Conservation (phyloP, 2,329 filamentous ascomycete species). For the Cladosporium sp. region DNA sequence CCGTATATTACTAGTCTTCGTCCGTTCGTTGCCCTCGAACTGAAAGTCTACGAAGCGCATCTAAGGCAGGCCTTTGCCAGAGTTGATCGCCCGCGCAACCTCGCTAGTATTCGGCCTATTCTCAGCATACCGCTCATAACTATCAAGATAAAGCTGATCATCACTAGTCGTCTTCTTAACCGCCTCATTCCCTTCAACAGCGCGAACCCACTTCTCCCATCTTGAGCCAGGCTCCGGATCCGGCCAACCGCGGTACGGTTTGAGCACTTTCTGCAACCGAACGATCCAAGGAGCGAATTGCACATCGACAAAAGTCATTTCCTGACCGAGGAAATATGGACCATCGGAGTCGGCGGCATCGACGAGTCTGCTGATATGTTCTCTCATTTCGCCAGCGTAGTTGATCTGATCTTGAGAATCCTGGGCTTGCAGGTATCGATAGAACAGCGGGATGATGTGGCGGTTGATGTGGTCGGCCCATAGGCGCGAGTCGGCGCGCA, state of each 20-base stretch:
- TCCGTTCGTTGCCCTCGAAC: too few species aligned
- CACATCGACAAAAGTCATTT: conserved; percentile 65
- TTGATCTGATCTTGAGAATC: conserved; percentile 56
- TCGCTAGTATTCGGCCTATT: conserved; percentile 58
- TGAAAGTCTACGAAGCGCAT: too few species aligned
- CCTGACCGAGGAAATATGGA: conserved; percentile 63
- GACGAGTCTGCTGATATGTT: conserved; percentile 60
- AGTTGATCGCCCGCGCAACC: conserved; percentile 57
- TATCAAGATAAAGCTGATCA: conserved; percentile 63
- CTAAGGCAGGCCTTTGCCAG: conserved; percentile 52
- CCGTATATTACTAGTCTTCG: too few species aligned
- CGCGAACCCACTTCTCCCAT: conserved; percentile 67
- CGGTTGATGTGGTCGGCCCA: conserved; percentile 83
- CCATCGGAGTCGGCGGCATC: conserved; percentile 56
- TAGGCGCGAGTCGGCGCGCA: conserved; percentile 69
- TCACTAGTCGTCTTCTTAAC: conserved; percentile 65
- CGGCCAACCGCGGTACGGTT: conserved; percentile 63
- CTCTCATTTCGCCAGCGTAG: conserved; percentile 58
- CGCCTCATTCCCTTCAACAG: conserved; percentile 61
- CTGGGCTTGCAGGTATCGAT: conserved; percentile 65
- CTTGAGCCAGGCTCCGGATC: conserved; percentile 59
- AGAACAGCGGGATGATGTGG: conserved; percentile 72
- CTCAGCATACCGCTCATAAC: conserved; percentile 61
- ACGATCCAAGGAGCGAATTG: conserved; percentile 73
- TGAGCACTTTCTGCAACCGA: conserved; percentile 61